Evolutionary conservation across 2,329 filamentous ascomycete genomes (phyloP), one percentile per base, ranked within the genome.

Genomic region (Pyrenochaeta sp.): DNA sequence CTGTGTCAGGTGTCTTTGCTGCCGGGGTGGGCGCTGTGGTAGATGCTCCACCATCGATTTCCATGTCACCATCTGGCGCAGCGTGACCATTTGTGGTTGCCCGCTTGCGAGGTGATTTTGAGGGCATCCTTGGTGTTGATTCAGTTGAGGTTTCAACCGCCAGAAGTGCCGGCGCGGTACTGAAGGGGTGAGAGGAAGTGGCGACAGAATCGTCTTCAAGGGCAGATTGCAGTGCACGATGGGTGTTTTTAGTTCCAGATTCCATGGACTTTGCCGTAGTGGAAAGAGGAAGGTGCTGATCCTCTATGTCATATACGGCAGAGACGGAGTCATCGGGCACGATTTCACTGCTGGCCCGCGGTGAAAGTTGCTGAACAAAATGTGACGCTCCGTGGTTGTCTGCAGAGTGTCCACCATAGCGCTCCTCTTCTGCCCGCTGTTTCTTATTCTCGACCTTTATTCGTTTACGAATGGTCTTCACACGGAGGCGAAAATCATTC

Each of bases 391-490:
- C 50, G 64, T 73, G 49, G 71, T 71, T 67, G 78, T 81, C 61
- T 48, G 63, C 61, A 17, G 37, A 31, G 58, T 55, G 45, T 63
- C 60, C 48, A 29, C 58, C 49, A 48, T 56, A 52, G 50, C 58
- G 43, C 27, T 58, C 49, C 30, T 64, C 55, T 12, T 58, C 51
- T 45, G 54, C 58, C n/a, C 52, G 53, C 47, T 57, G 51, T 58
- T 54, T 63, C 58, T 71, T 64, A 44, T 54, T 51, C 48, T 67
- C 64, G 6, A 58, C 58, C 35, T 72, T 77, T 44, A 78, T 64
- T 40, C 69, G 67, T 61, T 76, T 78, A 64, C 79, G 80, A 30
- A 76, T 75, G n/a, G 58, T 61, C 39, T 74, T 77, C 54, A 82
- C 77, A 47, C 75, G 76, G n/a, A 52, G 56, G 54, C 78, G 75